Percentiles rank a stretch among this genome's conserved stretches.
These are phyloP conservation scores for Podospora comata DNA, from an alignment of 495 filamentous ascomycete species.

Conservation along the genomic window DNA sequence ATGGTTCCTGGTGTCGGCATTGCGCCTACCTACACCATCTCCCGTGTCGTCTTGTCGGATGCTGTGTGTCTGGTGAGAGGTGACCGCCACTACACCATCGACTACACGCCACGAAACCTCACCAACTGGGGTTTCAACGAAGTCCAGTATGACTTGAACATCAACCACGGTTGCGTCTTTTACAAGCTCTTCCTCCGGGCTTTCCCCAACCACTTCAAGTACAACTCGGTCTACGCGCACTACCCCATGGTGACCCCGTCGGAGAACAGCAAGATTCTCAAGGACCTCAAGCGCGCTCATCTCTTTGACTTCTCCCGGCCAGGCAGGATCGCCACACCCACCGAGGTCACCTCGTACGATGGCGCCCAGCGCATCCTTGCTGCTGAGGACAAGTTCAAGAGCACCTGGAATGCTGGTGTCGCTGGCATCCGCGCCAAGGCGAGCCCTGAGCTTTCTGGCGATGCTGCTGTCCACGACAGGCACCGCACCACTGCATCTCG, in stretches of 20 bases:
- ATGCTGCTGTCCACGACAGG: constrained; percentile 44
- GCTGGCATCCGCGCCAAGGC: constrained; percentile 48
- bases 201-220: constrained; percentile 76
- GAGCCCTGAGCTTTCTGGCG: constrained; percentile 54
- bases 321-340: constrained; percentile 44
- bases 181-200: constrained; percentile 79
- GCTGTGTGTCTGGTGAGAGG: constrained; percentile 81
- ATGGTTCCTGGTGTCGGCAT: constrained; percentile 78
- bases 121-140: constrained; percentile 74
- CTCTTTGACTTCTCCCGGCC: constrained; percentile 72
- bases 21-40: constrained; percentile 77
- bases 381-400: constrained; percentile 60
- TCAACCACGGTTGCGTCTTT: constrained; percentile 79
- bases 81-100: constrained; percentile 78
- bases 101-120: constrained; percentile 69
- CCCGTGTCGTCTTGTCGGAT: constrained; percentile 79
- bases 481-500: constrained; percentile 54
- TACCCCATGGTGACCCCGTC: constrained; percentile 72
- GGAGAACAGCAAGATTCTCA: constrained; percentile 73
- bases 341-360: constrained; percentile 58
- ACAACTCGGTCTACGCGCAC: constrained; percentile 81
- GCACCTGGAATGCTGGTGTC: constrained; percentile 58
- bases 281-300: constrained; percentile 63
- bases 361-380: constrained; percentile 63
- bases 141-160: constrained; percentile 46